Evolutionary conservation across 371 early-diverging fungal genomes (phyloP), one percentile per base, ranked within the genome.

Genomic region (Aphelidium insulamus): DNA sequence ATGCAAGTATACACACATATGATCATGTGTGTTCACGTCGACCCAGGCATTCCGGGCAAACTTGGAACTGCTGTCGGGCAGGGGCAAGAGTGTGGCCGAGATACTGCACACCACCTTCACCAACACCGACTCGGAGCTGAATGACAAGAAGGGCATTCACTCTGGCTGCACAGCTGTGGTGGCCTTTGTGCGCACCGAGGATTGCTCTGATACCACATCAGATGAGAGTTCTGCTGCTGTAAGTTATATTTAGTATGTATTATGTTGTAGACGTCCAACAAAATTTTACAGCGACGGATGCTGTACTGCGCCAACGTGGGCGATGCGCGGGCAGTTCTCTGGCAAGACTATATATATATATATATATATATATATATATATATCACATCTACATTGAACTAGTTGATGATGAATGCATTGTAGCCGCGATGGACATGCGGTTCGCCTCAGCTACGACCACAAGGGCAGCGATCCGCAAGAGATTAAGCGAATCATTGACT

Each of bases 251-350:
- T 9, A 21, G 23, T 10, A 23, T n/a, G 20, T 21, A 24, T 8
- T 10, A 21, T 30, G 16, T 15, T 19, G 28, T 12, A 18, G 11
- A 32, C 24, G 11, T 8, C 12, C 22, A 34, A 18, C 8, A 36
- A 19, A 17, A 5, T 28, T 36, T 5, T 18, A 25, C 45, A 78
- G 77, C 66, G n/a, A n/a, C n/a, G 90, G 31, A 71, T 74, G 15
- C 54, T 91, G 30, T 85, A 87, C 45, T 78, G 77, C 21, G 94
- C 88, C 26, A 94, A 94, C 50, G 94, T 76, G 16, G 95, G 95
- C 21, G 95, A 94, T 63, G 88, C 91, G 5, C 63, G 95, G 26
- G 87, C 80, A 11, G 87, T 91, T 20, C 51, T 90, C 40, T 65
- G 78, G 74, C 72, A 61, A 46, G 41, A 38, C 20, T 12, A 10